These are phyloP conservation scores for Ramichloridium luteum DNA, from an alignment of 2,329 filamentous ascomycete species.

Conservation along the genomic window DNA sequence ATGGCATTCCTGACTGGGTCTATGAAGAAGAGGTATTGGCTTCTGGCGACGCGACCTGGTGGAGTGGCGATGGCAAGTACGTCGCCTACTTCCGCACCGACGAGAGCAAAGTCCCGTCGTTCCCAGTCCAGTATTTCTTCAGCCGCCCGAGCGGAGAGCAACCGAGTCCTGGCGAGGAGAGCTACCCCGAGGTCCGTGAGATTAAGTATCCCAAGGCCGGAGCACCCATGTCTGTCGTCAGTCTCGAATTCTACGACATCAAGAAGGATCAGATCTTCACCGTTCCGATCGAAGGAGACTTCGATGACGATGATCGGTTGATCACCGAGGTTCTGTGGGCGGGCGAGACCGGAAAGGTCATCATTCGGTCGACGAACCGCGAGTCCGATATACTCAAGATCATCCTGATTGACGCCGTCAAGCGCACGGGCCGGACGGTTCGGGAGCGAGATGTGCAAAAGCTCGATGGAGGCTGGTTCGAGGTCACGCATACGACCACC, in stretches of 20 bases:
- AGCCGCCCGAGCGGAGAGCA: slow-evolving; percentile 66
- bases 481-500: slow-evolving; percentile 73
- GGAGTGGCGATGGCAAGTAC: slow-evolving; percentile 80
- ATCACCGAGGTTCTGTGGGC: slow-evolving; percentile 94
- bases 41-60: slow-evolving; percentile 81
- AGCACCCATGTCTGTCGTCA: slow-evolving; percentile 80
- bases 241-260: slow-evolving; percentile 80
- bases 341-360: slow-evolving; percentile 56
- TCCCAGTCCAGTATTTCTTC: slow-evolving; percentile 85
- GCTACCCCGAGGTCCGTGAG: slow-evolving; percentile 76
- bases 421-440: slow-evolving; percentile 64
- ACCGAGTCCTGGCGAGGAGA: slow-evolving; percentile 61
- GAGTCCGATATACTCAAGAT: slow-evolving; percentile 87
- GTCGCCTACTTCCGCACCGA: slow-evolving; percentile 88
- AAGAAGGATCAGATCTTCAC: slow-evolving; percentile 64
- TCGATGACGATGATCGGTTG: slow-evolving; percentile 67
- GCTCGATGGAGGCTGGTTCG: slow-evolving; percentile 95
- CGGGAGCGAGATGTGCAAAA: slow-evolving; percentile 66
- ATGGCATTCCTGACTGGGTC: slow-evolving; percentile 95
- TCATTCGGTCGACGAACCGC: slow-evolving; percentile 86
- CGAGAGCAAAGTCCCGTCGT: slow-evolving; percentile 82
- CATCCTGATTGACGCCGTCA: slow-evolving; percentile 66
- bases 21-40: slow-evolving; percentile 79
- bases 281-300: slow-evolving; percentile 65
- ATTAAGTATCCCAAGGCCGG: slow-evolving; percentile 98